Conservation (phyloP, 108 stramenopile genomes). For the Licmophora abbreviata region DNA sequence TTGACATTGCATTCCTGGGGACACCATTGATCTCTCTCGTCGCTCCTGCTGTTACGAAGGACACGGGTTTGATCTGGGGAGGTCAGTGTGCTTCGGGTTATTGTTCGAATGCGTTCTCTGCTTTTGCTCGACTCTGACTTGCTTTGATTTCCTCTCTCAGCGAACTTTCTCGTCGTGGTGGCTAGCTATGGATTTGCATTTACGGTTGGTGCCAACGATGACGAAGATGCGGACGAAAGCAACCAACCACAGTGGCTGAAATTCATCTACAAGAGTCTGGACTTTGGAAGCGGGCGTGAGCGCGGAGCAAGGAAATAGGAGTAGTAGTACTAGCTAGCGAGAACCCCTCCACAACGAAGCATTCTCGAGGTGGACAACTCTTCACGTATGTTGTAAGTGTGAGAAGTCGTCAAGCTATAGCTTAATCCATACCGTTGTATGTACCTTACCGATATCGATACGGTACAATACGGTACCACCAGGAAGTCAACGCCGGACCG, state of each 20-base stretch:
- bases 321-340: neutral
- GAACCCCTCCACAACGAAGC: too few species aligned
- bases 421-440: too few species aligned
- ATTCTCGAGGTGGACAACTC: too few species aligned
- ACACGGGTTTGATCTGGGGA: slow-evolving; percentile 80
- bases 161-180: slow-evolving; percentile 70
- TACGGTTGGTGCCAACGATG: slow-evolving; percentile 18
- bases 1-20: slow-evolving; percentile 92
- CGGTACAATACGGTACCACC: too few species aligned
- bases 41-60: slow-evolving; percentile 88
- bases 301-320: slow-evolving; percentile 62
- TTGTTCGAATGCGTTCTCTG: neutral
- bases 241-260: slow-evolving; percentile 73
- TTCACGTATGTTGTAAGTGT: too few species aligned
- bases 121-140: too few species aligned
- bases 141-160: slow-evolving; percentile 5
- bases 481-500: too few species aligned
- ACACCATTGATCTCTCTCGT: slow-evolving; percentile 80
- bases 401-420: too few species aligned
- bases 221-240: slow-evolving; percentile 25
- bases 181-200: slow-evolving; percentile 67
- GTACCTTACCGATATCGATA: too few species aligned
- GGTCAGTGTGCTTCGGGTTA: slow-evolving; percentile 7
- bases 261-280: slow-evolving; percentile 79
- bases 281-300: slow-evolving; percentile 83